phyloP scores from a whole-genome alignment of 2,329 filamentous ascomycete species.

The Pseudogymnoascus sp. region DNA sequence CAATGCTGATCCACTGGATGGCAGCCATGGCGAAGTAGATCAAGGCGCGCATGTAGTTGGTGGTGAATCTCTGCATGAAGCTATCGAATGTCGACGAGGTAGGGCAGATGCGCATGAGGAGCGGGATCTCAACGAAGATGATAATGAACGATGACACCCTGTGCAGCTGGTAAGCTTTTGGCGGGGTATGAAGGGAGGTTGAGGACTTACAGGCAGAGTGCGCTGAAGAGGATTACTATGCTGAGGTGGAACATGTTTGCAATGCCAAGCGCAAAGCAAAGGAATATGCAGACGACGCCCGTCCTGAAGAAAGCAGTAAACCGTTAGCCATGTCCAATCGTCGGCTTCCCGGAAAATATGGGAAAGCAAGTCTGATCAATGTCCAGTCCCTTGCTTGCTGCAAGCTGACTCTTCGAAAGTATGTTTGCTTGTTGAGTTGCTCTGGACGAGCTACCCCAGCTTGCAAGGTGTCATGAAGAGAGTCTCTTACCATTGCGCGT shows the following conservation, averaged over 20 bases:
- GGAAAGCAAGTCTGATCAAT: neutral
- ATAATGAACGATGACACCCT: slow-evolving; percentile 66
- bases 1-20: slow-evolving; percentile 76
- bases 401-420: neutral
- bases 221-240: slow-evolving; percentile 35
- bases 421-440: neutral
- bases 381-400: neutral
- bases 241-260: slow-evolving; percentile 55
- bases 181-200: neutral
- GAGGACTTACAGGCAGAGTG: slow-evolving; percentile 44
- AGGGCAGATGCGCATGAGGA: slow-evolving; percentile 94
- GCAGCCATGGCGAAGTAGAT: slow-evolving; percentile 76
- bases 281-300: slow-evolving; percentile 61
- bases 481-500: slow-evolving; percentile 10
- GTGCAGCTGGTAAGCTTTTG: slow-evolving; percentile 13
- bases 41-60: slow-evolving; percentile 91
- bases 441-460: neutral
- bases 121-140: slow-evolving; percentile 81
- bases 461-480: slow-evolving; percentile 8
- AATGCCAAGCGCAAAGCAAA: slow-evolving; percentile 62
- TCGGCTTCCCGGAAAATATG: neutral
- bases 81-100: slow-evolving; percentile 83
- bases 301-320: slow-evolving; percentile 40
- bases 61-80: slow-evolving; percentile 85
- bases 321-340: neutral